phyloP scores from a whole-genome alignment of 192 early-diverging fungal genomes.

The Backusella morwellensis region DNA sequence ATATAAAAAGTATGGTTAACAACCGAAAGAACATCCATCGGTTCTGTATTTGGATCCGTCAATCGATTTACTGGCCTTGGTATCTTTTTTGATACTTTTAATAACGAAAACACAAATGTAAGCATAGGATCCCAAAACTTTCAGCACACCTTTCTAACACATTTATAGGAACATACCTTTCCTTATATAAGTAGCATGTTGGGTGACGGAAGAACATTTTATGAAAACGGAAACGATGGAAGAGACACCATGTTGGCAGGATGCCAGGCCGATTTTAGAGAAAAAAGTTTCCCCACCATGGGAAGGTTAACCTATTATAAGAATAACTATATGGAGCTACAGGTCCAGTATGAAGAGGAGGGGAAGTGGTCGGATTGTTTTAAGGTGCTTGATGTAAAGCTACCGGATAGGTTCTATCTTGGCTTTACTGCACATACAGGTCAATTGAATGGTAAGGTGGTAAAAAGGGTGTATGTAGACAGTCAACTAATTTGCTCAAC shows the following conservation, averaged over 20 bases:
- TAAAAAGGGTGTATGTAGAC: neutral
- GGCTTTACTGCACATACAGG: constrained; percentile 94
- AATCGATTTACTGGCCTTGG: constrained; percentile 92
- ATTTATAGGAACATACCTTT: constrained; percentile 56
- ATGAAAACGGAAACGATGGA: constrained; percentile 87
- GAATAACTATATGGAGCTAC: constrained; percentile 51
- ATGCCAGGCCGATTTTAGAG: constrained; percentile 81
- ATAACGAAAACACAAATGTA: constrained; percentile 66
- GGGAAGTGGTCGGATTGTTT: constrained; percentile 87
- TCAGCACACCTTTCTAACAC: neutral
- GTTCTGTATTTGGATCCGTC: constrained; percentile 87
- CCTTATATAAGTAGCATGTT: constrained; percentile 93
- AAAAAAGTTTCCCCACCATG: constrained; percentile 55
- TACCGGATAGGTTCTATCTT: constrained; percentile 79
- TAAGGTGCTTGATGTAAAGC: constrained; percentile 63
- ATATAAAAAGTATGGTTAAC: constrained; percentile 73
- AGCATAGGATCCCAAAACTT: neutral
- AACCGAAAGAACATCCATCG: constrained; percentile 60
- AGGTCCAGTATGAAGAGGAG: constrained; percentile 44
- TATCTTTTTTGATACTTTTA: constrained; percentile 96
- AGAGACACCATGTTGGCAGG: constrained; percentile 60
- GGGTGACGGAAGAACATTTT: constrained; percentile 85
- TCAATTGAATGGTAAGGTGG: constrained; percentile 70
- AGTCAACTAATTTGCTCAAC: constrained; percentile 13
- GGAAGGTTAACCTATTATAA: constrained; percentile 76